A percentile compares a stretch with the other conserved stretches of the same genome.
Evolutionary conservation across 2,329 filamentous ascomycete genomes (phyloP).

Genomic region (Fusarium coicis): DNA sequence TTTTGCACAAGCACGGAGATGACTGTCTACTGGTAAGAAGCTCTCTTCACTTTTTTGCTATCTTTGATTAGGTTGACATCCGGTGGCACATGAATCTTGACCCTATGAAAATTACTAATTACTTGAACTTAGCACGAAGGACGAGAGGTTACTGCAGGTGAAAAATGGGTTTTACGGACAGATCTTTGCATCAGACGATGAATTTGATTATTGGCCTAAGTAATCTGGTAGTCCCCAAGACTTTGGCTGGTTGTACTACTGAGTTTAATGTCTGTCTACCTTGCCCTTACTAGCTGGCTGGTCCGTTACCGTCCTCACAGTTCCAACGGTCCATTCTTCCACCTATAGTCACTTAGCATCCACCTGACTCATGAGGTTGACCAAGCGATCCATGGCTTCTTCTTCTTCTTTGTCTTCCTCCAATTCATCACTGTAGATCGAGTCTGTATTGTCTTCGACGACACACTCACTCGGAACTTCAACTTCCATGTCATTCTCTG

Average conservation of each 20-base stretch:
- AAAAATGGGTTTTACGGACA: conserved; percentile 92
- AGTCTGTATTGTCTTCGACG: neutral
- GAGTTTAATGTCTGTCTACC: neutral
- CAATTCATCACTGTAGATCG: neutral
- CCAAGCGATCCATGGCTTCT: conserved; percentile 36
- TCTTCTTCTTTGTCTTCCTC: conserved; percentile 5
- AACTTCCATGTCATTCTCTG: neutral
- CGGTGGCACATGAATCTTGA: neutral
- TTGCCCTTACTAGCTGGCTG: neutral
- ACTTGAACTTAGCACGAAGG: conserved; percentile 75
- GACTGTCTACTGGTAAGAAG: conserved; percentile 80
- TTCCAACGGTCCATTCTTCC: neutral
- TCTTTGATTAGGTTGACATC: no score
- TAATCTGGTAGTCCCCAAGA: neutral
- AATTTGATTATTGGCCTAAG: conserved; percentile 18
- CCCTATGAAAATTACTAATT: conserved; percentile 2
- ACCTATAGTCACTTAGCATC: conserved; percentile 1
- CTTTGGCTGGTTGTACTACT: neutral
- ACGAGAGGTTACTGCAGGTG: conserved; percentile 78
- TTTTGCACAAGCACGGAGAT: conserved; percentile 89
- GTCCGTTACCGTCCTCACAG: neutral
- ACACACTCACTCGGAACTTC: neutral
- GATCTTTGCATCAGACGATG: conserved; percentile 77
- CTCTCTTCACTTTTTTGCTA: neutral
- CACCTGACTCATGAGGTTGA: conserved; percentile 14